A percentile compares a stretch with the other conserved stretches of the same genome.
phyloP scores from a whole-genome alignment of 495 filamentous ascomycete genomes.

The Neurospora terricola region DNA sequence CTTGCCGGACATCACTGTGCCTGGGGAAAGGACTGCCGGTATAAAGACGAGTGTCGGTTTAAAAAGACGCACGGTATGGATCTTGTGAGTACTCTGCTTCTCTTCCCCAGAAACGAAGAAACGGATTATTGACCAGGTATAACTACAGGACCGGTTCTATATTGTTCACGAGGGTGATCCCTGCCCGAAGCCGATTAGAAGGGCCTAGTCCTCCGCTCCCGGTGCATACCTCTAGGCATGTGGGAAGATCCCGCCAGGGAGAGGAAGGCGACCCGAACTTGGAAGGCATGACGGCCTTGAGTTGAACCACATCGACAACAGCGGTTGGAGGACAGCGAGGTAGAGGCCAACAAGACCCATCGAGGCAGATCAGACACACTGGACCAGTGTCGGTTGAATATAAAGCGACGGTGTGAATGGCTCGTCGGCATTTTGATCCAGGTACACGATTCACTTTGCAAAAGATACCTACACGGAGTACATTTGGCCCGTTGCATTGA shows the following conservation, averaged over 20 bases:
- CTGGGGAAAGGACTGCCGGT: constrained; percentile 12
- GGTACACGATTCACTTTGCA: neutral
- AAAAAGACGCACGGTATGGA: constrained; percentile 21
- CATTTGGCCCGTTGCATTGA: neutral
- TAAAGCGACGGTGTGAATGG: neutral
- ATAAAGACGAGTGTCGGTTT: constrained; percentile 19
- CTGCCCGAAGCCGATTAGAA: neutral
- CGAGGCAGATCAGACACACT: neutral
- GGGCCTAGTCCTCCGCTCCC: neutral
- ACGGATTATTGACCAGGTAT: neutral
- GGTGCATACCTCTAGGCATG: neutral
- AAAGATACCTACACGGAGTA: neutral
- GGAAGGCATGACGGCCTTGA: neutral
- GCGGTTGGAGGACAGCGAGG: neutral
- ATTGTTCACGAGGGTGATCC: neutral
- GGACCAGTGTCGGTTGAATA: neutral
- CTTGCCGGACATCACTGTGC: constrained; percentile 27
- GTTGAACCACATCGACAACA: neutral
- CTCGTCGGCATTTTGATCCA: neutral
- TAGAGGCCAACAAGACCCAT: neutral
- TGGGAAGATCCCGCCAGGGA: neutral
- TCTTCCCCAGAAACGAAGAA: neutral
- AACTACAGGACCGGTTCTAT: neutral
- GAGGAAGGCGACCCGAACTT: neutral
- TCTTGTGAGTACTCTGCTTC: constrained; percentile 16